Conservation (phyloP, 495 filamentous ascomycete genomes). For the Penicillium chermesinum region DNA sequence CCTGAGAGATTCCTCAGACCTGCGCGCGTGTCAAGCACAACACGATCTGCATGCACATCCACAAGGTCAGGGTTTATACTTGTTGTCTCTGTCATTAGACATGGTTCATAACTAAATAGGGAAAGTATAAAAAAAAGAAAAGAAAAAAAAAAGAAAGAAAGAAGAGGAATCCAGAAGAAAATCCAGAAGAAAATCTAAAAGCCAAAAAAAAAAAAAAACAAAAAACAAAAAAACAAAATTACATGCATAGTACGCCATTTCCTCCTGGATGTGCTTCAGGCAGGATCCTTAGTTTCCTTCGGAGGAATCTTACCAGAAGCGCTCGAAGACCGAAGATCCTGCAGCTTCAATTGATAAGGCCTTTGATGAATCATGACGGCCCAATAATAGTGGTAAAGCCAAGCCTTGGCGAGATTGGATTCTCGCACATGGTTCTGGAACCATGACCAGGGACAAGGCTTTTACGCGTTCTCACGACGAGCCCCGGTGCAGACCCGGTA, state of each 20-base stretch:
- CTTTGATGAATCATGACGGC: not conserved
- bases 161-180: no score
- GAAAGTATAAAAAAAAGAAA: no score
- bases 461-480: no score
- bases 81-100: no score
- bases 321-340: slow-evolving; percentile 6
- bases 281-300: not conserved
- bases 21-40: slow-evolving; percentile 14
- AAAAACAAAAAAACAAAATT: no score
- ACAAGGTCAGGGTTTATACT: slow-evolving; percentile 3
- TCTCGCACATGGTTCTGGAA: not conserved
- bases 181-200: no score
- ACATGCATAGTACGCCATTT: no score
- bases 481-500: no score
- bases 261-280: no score
- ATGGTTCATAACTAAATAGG: no score
- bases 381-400: slow-evolving; percentile 6
- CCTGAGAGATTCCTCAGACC: slow-evolving; percentile 2
- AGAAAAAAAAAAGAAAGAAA: no score
- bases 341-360: slow-evolving; percentile 13
- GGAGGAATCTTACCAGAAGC: not conserved
- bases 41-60: slow-evolving; percentile 17
- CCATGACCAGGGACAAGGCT: not conserved
- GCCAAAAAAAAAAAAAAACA: no score
- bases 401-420: slow-evolving; percentile 9